Percentiles rank a stretch among this genome's conserved stretches.
Evolutionary conservation across 495 filamentous ascomycete genomes (phyloP).

Genomic region (Trichoderma reesei): DNA sequence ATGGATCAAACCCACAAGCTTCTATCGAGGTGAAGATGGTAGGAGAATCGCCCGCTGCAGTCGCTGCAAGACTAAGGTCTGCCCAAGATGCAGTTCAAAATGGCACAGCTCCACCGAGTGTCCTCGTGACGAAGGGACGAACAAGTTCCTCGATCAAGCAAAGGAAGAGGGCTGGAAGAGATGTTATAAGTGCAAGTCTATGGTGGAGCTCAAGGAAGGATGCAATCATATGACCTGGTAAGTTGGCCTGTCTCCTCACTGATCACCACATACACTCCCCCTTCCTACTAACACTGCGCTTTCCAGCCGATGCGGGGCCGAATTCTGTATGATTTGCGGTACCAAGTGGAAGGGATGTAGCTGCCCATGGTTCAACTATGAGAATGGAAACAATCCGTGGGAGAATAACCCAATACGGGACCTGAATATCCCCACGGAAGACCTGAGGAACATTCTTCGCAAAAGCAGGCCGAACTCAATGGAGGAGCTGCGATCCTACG

Average conservation of each 20-base stretch:
- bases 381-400: conserved; percentile 18
- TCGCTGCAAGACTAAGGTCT: conserved; percentile 65
- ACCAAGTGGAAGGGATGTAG: conserved; percentile 71
- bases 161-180: conserved; percentile 66
- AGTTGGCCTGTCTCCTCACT: conserved; percentile 20
- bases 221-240: conserved; percentile 83
- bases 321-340: conserved; percentile 79
- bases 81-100: conserved; percentile 57
- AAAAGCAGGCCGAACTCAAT: background rate
- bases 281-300: conserved; percentile 4
- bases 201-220: conserved; percentile 72
- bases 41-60: conserved; percentile 51
- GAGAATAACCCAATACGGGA: background rate
- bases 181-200: conserved; percentile 62
- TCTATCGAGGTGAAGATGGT: conserved; percentile 38
- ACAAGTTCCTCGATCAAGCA: conserved; percentile 54
- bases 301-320: conserved; percentile 61
- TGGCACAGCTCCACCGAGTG: conserved; percentile 62
- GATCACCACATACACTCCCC: background rate
- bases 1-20: conserved; percentile 62
- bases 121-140: conserved; percentile 59
- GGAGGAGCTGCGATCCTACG: background rate
- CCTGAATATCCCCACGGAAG: background rate
- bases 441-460: background rate
- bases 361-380: conserved; percentile 70